Evolutionary conservation across 305 asterid genomes (phyloP).

Genomic region (Solanum hybrid): DNA sequence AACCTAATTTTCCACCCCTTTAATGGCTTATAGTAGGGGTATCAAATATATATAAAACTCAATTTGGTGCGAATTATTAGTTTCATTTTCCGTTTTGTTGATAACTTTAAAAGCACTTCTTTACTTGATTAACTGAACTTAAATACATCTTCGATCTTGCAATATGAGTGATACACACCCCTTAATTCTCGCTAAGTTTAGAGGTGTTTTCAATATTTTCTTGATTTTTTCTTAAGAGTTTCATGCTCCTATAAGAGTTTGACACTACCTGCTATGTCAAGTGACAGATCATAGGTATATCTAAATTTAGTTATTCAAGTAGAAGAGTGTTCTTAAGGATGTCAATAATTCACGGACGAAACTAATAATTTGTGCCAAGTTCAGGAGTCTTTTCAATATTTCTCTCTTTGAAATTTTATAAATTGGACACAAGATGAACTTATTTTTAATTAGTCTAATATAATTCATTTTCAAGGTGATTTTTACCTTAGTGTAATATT

Average conservation of each 20-base stretch:
- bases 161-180: not conserved
- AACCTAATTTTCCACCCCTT: conserved; percentile 26
- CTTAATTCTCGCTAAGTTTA: not conserved
- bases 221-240: no score
- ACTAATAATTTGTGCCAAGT: no score
- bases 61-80: no score
- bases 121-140: no score
- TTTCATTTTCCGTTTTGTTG: not conserved
- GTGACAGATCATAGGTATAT: no score
- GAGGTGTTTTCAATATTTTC: not conserved
- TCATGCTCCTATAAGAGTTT: not conserved
- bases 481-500: no score
- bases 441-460: no score
- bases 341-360: no score
- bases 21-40: not conserved
- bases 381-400: no score
- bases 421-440: not conserved
- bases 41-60: no score
- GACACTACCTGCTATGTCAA: not conserved
- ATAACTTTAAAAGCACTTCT: fast-evolving
- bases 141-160: not conserved
- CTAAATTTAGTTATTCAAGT: no score
- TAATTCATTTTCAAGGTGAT: not conserved
- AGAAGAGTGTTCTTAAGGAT: no score
- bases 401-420: not conserved